Evolutionary conservation across 345 rosid species (phyloP), one percentile per base, ranked within the genome.

Genomic region (Eucalyptus pauciflora): DNA sequence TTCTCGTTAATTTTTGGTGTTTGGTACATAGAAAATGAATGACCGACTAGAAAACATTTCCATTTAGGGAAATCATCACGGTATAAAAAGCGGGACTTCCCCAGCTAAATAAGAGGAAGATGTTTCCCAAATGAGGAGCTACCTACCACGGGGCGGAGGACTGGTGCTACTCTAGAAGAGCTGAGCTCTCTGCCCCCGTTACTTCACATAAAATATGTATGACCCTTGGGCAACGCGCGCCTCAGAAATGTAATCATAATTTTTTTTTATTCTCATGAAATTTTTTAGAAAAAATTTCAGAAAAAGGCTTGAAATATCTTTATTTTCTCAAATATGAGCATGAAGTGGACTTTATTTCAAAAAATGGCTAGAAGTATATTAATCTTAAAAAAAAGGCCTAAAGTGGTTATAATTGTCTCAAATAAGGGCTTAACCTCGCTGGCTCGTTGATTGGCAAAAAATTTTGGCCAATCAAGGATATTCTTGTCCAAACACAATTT

Each of bases 401-500:
- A 52, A 52, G 58, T 52, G 58, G 5, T 52, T 52, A 52, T 52
- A 52, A 52, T 0, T 52, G 1, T 52, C 8, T 52, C 58, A 52
- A 20, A 52, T 20, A 7, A 52, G 10, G 1, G 58, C 10, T 52
- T 52, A 20, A 52, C 1, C 2, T 20, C 1, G 5, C 25, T 5
- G 58, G 58, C 9, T 52, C 0, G 0, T 20, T 52, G 25, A 52
- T 52, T 52, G 25, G 10, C 58, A 52, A 18, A 52, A 51, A 7
- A 2, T 18, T 52, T 52, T 2, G 1, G 0, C 10, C 0, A 0
- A 52, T 52, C 10, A 1, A 0, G 10, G 10, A 52, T 52, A 52
- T 52, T 52, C 18, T 52, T 52, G 0, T 52, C 25, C 4, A 52
- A 18, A 52, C 10, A 52, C 5, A 52, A 52, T 52, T 52, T 52